phyloP scores from a whole-genome alignment of 148 eudicot genomes.

The Rhododendron simsii region DNA sequence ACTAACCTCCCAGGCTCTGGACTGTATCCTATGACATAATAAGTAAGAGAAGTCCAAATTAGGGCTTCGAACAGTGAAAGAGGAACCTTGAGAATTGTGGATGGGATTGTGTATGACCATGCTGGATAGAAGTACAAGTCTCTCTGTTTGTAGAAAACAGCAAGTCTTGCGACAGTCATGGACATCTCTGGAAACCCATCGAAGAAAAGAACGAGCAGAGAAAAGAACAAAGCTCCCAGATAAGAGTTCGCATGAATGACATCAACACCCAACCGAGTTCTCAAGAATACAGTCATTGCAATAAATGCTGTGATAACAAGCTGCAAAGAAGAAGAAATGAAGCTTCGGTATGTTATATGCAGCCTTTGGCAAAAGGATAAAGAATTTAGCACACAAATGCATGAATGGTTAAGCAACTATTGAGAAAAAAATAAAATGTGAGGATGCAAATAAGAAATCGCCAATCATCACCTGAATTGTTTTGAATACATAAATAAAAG shows the following conservation, averaged over 20 bases:
- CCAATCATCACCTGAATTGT: slow-evolving; percentile 41
- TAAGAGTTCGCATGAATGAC: slow-evolving; percentile 54
- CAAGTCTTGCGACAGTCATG: slow-evolving; percentile 67
- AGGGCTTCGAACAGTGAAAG: slow-evolving; percentile 48
- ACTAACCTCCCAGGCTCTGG: slow-evolving; percentile 72
- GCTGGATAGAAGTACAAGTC: slow-evolving; percentile 76
- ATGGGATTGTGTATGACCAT: slow-evolving; percentile 90
- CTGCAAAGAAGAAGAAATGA: slow-evolving; percentile 36
- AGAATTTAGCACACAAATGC: neutral
- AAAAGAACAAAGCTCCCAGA: slow-evolving; percentile 64
- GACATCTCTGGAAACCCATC: slow-evolving; percentile 68
- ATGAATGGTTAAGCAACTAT: neutral
- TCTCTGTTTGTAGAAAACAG: slow-evolving; percentile 76
- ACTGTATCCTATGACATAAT: slow-evolving; percentile 67
- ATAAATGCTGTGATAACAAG: slow-evolving; percentile 43
- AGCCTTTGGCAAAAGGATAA: neutral
- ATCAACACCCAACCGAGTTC: slow-evolving; percentile 59
- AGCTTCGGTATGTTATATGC: neutral
- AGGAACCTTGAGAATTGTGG: slow-evolving; percentile 68
- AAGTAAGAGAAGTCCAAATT: slow-evolving; percentile 69
- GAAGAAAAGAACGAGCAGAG: slow-evolving; percentile 48
- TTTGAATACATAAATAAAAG: slow-evolving; percentile 66
- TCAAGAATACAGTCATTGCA: slow-evolving; percentile 66
- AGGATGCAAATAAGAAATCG: neutral
- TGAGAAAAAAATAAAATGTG: neutral